phyloP scores from a whole-genome alignment of 2,329 filamentous ascomycete genomes.

The Penicillium frequentans region DNA sequence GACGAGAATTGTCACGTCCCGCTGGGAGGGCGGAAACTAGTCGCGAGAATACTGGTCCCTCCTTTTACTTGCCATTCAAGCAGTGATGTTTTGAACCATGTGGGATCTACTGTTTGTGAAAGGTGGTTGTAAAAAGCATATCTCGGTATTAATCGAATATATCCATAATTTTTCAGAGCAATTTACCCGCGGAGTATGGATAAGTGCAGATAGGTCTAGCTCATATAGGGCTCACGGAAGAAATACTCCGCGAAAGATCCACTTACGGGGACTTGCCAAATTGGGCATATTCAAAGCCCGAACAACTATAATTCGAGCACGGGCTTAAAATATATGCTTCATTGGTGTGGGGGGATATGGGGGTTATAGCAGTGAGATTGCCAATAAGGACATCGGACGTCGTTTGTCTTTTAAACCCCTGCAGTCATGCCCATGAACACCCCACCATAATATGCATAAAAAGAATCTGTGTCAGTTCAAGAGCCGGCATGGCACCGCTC shows the following conservation, averaged over 20 bases:
- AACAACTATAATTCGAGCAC: background rate
- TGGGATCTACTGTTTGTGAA: background rate
- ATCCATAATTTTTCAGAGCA: background rate
- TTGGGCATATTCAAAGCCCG: background rate
- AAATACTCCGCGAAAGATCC: background rate
- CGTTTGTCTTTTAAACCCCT: background rate
- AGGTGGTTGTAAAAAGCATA: background rate
- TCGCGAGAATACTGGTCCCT: constrained; percentile 11
- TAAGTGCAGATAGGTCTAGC: background rate
- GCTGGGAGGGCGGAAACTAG: background rate
- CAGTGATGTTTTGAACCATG: background rate
- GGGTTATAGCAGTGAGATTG: background rate
- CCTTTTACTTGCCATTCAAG: constrained; percentile 14
- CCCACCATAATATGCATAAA: background rate
- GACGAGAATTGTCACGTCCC: background rate
- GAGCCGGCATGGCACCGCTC: background rate
- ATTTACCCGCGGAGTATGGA: background rate
- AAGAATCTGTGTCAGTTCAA: background rate
- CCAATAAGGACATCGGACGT: background rate
- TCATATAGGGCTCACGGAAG: background rate
- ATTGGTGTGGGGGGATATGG: background rate
- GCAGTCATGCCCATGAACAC: background rate
- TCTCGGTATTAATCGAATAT: background rate
- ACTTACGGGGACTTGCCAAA: background rate
- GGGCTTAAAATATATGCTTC: background rate